Conservation (phyloP, 2,329 filamentous ascomycete genomes). For the Phialophora tarda region DNA sequence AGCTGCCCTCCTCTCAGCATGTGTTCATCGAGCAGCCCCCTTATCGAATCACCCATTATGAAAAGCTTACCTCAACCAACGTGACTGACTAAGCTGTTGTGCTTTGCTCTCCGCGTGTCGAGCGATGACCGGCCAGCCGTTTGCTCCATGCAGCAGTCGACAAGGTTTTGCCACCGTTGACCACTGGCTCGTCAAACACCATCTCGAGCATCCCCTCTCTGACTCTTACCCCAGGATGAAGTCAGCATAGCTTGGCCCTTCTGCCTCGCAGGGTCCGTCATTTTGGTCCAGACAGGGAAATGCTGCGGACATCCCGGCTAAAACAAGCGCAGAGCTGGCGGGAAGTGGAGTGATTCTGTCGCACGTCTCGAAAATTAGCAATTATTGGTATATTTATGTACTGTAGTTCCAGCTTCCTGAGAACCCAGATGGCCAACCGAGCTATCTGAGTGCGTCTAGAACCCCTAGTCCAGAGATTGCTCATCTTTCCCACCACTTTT, state of each 20-base stretch:
- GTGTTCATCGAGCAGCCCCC: neutral
- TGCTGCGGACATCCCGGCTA: neutral
- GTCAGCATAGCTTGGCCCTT: slow-evolving; percentile 4
- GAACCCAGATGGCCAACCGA: neutral
- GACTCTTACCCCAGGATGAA: neutral
- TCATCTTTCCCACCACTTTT: slow-evolving; percentile 1
- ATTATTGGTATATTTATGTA: slow-evolving; percentile 22
- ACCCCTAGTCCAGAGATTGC: slow-evolving; percentile 6
- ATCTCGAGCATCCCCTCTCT: neutral
- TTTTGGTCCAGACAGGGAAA: neutral
- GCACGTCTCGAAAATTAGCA: slow-evolving; percentile 7
- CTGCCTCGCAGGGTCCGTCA: neutral
- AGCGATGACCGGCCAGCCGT: slow-evolving; percentile 4
- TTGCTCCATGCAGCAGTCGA: slow-evolving; percentile 11
- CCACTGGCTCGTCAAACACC: neutral
- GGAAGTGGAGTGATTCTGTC: neutral
- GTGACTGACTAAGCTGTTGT: neutral
- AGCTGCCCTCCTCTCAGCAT: neutral
- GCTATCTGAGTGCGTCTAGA: slow-evolving; percentile 10
- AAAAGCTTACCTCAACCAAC: slow-evolving; percentile 12
- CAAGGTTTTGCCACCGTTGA: slow-evolving; percentile 5
- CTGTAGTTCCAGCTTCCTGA: slow-evolving; percentile 14
- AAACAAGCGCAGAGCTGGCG: neutral
- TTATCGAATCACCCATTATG: slow-evolving; percentile 3
- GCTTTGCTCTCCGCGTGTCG: neutral